Evolutionary conservation across 1,284 basidiomycete species (phyloP), one percentile per base, ranked within the genome.

Genomic region (Amylostereum areolatum): DNA sequence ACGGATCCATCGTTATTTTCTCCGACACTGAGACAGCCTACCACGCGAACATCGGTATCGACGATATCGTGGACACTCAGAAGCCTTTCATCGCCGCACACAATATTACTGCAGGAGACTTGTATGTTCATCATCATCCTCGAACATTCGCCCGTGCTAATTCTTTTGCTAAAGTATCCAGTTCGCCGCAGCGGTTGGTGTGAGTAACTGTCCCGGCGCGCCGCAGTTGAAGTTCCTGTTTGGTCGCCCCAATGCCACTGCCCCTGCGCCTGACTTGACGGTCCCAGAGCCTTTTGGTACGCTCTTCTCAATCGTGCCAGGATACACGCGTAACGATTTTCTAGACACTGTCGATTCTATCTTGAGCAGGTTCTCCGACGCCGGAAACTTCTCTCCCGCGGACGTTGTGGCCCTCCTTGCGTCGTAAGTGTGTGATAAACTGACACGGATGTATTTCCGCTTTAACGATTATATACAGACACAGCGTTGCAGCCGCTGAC

Each of bases 121-220:
- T 64, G 59, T 62, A 46, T 43, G 59, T 57, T 2, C 24, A n/a
- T 27, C 2, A 36, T 2, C 25, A 8, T 33, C 24, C 27, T 24
- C 1, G 18, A 27, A 18, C 8, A 48, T 3, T 40, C 6, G 8
- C 25, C 4, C 31, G 25, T 9, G 7, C 24, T 3, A 27, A 5
- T 25, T 10, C 8, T 8, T 25, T 33, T 18, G 18, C 29, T 36
- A 47, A 50, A 64, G 61, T 50, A 63, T 65, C 33, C 59, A 62
- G 40, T 62, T 65, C 40, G 59, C 63, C 5, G 62, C 59, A 30
- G 64, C 64, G 4, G 58, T 66, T 43, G 62, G 54, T 9, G 55
- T 63, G 5, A 54, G 51, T 46, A 64, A 64, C 56, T 65, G 63
- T 53, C 53, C 55, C 8, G 64, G 64, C 47, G 63, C 60, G 27